Conservation (phyloP, 2,329 filamentous ascomycete genomes). For the Pseudogymnoascus sp. region DNA sequence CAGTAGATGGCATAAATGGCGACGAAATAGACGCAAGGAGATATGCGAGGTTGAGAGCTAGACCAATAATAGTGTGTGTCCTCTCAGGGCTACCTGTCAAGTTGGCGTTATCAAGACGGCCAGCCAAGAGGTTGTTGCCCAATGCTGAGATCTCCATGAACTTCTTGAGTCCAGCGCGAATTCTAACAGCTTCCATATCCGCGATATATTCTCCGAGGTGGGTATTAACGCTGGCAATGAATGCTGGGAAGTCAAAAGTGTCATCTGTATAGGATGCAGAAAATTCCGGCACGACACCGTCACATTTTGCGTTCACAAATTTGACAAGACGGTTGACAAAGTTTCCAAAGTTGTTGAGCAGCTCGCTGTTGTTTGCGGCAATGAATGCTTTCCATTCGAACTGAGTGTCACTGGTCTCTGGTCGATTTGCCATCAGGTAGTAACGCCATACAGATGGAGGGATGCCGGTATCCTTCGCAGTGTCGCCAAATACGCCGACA, state of each 20-base stretch:
- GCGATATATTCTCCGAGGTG: slow-evolving; percentile 59
- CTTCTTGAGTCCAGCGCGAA: slow-evolving; percentile 58
- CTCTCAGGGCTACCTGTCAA: slow-evolving; percentile 31
- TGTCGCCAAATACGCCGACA: slow-evolving; percentile 86
- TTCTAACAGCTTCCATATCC: slow-evolving; percentile 63
- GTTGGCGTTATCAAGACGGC: slow-evolving; percentile 37
- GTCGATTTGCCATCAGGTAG: slow-evolving; percentile 77
- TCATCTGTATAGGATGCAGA: slow-evolving; percentile 47
- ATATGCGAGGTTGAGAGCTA: slow-evolving; percentile 78
- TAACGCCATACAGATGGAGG: slow-evolving; percentile 87
- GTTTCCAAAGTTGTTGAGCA: slow-evolving; percentile 67
- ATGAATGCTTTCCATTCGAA: slow-evolving; percentile 87
- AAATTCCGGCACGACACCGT: slow-evolving; percentile 59
- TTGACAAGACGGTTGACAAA: slow-evolving; percentile 69
- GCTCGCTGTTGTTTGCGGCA: slow-evolving; percentile 77
- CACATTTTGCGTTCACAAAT: slow-evolving; percentile 69
- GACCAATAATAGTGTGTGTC: slow-evolving; percentile 48
- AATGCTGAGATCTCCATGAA: slow-evolving; percentile 59
- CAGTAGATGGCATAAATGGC: slow-evolving; percentile 80
- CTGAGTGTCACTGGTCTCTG: slow-evolving; percentile 78
- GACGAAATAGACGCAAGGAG: slow-evolving; percentile 71
- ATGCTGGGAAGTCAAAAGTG: slow-evolving; percentile 39
- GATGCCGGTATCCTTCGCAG: slow-evolving; percentile 78
- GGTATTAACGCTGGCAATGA: slow-evolving; percentile 52
- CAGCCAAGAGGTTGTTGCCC: slow-evolving; percentile 51